Evolutionary conservation across 1,284 basidiomycete genomes (phyloP), one percentile per base, ranked within the genome.

Genomic region (Spongispora temasekensis): DNA sequence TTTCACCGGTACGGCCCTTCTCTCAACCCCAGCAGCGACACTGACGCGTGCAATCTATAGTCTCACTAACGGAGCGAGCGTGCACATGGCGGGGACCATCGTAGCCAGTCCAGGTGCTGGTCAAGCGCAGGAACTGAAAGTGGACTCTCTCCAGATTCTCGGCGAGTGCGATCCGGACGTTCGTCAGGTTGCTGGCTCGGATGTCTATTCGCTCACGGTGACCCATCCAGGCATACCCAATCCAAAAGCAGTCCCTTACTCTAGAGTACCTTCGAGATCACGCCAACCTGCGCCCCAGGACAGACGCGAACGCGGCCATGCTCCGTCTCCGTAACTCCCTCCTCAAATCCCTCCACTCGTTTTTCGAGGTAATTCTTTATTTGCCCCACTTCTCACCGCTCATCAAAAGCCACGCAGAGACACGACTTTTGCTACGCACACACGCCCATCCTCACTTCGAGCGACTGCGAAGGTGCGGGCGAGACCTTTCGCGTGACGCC

Each of bases 381-480:
- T 57, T 58, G 58, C 55, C 44, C 17, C 31, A 9, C 52, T 35
- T 50, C 42, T 44, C 46, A 12, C 60, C 42, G 23, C 54, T 51
- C 53, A 60, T 57, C 51, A 15, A 55, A 54, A 57, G 21, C 35
- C 15, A 32, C 32, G 48, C 68, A 95, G 90, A 76, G 76, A 25
- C 82, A 93, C 75, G 93, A 88, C 32, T 98, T 97, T 73, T 77
- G 82, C 52, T 87, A 92, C 67, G 82, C 87, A 19, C 89, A 97
- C 66, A 91, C 95, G 0, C 97, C 97, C 1, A 82, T 98, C 48
- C 78, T 98, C 40, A 98, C 97, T 0, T 86, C 88, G 9, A 94
- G 88, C 64, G 97, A 99, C 75, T 97, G 95, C 65, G 97, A 99
- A 79, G 97, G 97, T n/a, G 96, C 93, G 4, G 97, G 97, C 21